phyloP scores from a whole-genome alignment of 2,329 filamentous ascomycete species.

The Clarireedia monteithiana region DNA sequence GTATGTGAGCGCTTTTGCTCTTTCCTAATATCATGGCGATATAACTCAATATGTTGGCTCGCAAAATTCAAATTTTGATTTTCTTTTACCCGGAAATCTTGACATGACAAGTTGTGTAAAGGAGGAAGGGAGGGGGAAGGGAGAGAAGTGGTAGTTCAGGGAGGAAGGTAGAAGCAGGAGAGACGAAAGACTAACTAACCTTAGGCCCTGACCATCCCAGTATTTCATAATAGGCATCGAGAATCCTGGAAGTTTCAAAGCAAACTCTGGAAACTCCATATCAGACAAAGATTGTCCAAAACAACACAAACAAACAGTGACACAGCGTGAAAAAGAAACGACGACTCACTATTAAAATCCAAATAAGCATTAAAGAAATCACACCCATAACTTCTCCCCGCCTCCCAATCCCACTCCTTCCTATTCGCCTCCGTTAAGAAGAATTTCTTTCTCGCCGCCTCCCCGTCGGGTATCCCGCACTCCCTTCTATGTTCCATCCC shows the following conservation, averaged over 20 bases:
- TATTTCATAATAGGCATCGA: conserved; percentile 66
- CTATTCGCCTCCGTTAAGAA: conserved; percentile 50
- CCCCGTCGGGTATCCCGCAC: conserved; percentile 33
- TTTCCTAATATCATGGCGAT: conserved; percentile 17
- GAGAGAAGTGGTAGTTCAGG: too few relatives aligned
- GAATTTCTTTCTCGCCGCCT: conserved; percentile 46
- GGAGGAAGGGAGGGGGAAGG: not conserved
- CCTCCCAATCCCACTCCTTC: conserved; percentile 52
- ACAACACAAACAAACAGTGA: not conserved
- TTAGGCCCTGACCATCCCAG: conserved; percentile 70
- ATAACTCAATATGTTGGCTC: conserved; percentile 5
- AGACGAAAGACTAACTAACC: conserved; percentile 43
- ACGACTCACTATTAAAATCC: conserved; percentile 62
- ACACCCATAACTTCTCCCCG: conserved; percentile 50
- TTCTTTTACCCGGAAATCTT: not conserved
- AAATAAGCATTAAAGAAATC: conserved; percentile 91
- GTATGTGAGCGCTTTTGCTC: conserved; percentile 59
- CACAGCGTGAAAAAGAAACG: not conserved
- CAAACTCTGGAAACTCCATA: conserved; percentile 43
- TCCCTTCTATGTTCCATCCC: conserved; percentile 35
- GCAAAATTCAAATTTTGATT: not conserved
- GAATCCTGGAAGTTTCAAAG: conserved; percentile 65
- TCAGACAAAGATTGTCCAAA: not conserved
- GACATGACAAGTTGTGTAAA: not conserved
- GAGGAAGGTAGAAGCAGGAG: not conserved